Conservation (phyloP, 768 basidiomycete genomes). For the Xerocomus brunneocitrinus region DNA sequence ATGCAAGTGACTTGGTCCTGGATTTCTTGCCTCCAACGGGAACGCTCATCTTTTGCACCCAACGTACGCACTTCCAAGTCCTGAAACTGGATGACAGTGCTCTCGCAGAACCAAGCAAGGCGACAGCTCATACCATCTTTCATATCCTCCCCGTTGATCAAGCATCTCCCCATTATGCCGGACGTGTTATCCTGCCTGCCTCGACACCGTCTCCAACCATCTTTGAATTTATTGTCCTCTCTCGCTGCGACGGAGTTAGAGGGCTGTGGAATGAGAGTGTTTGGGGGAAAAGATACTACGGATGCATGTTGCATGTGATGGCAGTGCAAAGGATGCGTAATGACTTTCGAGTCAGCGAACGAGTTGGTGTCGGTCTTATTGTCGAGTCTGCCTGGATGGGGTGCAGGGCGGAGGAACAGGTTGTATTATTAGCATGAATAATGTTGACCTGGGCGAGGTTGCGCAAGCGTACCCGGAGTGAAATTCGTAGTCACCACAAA, state of each 20-base stretch:
- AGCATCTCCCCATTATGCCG: not conserved
- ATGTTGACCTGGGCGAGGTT: no score
- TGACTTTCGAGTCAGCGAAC: slow-evolving; percentile 11
- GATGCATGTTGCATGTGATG: slow-evolving; percentile 20
- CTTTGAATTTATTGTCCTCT: slow-evolving; percentile 21
- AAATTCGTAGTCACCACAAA: not conserved
- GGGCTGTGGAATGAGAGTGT: slow-evolving; percentile 11
- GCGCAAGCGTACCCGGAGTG: not conserved
- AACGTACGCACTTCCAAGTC: slow-evolving; percentile 9
- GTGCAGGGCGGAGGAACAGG: slow-evolving; percentile 1
- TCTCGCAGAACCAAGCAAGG: not conserved
- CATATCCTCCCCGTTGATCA: slow-evolving; percentile 1
- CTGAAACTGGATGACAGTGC: not conserved
- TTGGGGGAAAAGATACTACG: slow-evolving; percentile 11
- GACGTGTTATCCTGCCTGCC: slow-evolving; percentile 16
- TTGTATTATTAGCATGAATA: slow-evolving; percentile 10
- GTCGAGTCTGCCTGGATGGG: slow-evolving; percentile 18
- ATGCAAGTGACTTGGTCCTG: not conserved
- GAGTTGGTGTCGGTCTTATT: slow-evolving; percentile 19
- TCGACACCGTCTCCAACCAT: slow-evolving; percentile 2
- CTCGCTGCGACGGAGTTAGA: not conserved
- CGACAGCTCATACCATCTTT: slow-evolving; percentile 9
- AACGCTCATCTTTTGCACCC: slow-evolving; percentile 24
- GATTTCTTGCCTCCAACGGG: slow-evolving; percentile 8
- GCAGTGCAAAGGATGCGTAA: slow-evolving; percentile 5